Base-by-base conservation (phyloP, 2,329 filamentous ascomycete genomes). In the Paracoccidioides brasiliensis region DNA sequence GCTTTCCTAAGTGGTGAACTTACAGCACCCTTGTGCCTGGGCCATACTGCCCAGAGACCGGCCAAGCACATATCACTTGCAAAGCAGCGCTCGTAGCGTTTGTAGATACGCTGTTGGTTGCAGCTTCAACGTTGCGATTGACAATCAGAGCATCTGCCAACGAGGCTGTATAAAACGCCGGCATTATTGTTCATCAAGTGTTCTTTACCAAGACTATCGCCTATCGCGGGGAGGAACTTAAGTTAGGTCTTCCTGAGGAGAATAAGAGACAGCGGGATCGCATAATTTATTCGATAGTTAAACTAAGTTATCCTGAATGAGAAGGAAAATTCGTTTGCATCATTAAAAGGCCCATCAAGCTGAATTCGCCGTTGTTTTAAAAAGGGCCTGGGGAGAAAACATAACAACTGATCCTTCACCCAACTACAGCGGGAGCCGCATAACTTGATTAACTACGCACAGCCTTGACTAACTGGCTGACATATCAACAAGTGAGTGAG, bases 11-110 rank as follows among this genome's bases (percentile, higher is more conserved):
- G 41, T 35, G 41, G 9, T 9, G n/a, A 49, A 40, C 71, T 61
- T 65, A 74, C 71, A 74, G 57, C n/a, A 69, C 57, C 54, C 71
- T 66, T 6, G 70, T 70, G 5, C 71, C 71, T 1, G 69, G 65
- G 0, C 71, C 71, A 61, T 74, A 74, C 57, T 74, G 71, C 7
- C 70, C 71, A 3, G 70, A 72, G 3, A 74, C 66, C 4, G 71
- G 70, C 71, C 71, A 74, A n/a, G 71, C 71, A 58, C 71, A 74
- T 12, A 74, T 62, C 44, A 74, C 71, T 48, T 70, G 64, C 32
- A 68, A 56, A 46, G 59, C 45, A 33, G 58, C 2, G 50, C 38
- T 57, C n/a, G 66, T 65, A 43, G 60, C 59, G 58, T 65, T 65
- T 7, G 63, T 55, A 38, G 60, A 33, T 41, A 52, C 57, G 10